These are phyloP conservation scores for Oryza meridionalis DNA, from an alignment of 176 grass and related monocot genomes.

Conservation along the genomic window DNA sequence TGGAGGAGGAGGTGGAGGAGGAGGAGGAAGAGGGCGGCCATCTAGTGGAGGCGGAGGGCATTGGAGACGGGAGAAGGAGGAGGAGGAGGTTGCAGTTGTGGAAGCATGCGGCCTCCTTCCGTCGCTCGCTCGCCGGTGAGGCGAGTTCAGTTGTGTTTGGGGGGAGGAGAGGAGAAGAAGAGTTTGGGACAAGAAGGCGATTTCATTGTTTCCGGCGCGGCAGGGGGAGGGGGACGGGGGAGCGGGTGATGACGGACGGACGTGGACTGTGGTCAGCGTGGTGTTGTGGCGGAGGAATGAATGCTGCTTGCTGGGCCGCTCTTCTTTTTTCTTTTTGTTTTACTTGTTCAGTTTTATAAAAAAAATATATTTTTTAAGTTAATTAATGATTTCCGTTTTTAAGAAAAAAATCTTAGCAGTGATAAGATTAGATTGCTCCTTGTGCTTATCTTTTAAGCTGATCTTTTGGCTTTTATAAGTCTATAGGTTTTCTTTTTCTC, in stretches of 20 bases:
- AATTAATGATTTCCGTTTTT: background rate
- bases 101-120: background rate
- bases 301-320: background rate
- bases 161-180: too few relatives aligned
- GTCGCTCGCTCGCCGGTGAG: too few relatives aligned
- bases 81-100: background rate
- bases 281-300: too few relatives aligned
- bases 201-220: background rate
- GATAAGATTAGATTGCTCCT: too few relatives aligned
- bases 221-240: too few relatives aligned
- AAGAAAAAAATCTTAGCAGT: too few relatives aligned
- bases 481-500: too few relatives aligned
- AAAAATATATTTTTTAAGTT: background rate
- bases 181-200: background rate
- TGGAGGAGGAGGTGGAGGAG: background rate
- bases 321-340: background rate
- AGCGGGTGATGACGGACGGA: too few relatives aligned
- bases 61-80: background rate
- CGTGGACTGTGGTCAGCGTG: too few relatives aligned
- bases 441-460: too few relatives aligned
- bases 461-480: too few relatives aligned
- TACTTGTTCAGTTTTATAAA: background rate
- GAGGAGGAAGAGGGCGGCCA: background rate
- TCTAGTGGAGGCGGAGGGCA: slow-evolving; percentile 26
- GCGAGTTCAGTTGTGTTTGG: background rate